A percentile compares a stretch with the other conserved stretches of the same genome.
phyloP scores from a whole-genome alignment of 208 protist genomes.

The Wallacemonas sp. region DNA sequence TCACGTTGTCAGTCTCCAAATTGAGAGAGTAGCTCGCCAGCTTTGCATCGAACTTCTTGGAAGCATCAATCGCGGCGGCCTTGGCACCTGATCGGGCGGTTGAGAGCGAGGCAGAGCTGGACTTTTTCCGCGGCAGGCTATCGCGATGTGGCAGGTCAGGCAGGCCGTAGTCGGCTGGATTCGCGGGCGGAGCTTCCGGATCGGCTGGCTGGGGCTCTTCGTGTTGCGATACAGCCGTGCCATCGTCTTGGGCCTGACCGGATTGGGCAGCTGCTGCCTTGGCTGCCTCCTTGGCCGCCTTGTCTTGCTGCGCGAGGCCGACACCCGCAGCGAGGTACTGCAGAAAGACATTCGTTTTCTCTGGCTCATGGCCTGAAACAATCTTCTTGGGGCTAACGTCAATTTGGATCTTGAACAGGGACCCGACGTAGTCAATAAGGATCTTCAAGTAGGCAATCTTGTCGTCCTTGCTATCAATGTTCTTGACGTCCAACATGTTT shows the following conservation, averaged over 20 bases:
- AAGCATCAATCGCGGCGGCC: slow-evolving; percentile 6
- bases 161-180: slow-evolving; percentile 14
- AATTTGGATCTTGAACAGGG: slow-evolving; percentile 63
- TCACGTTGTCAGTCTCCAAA: slow-evolving; percentile 28
- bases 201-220: slow-evolving; percentile 2
- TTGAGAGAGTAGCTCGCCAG: slow-evolving; percentile 65
- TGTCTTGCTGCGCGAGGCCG: slow-evolving; percentile 79
- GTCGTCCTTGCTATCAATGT: slow-evolving; percentile 84
- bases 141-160: slow-evolving; percentile 20
- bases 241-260: too few relatives aligned
- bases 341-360: slow-evolving; percentile 90
- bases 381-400: slow-evolving; percentile 89
- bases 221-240: slow-evolving; percentile 11
- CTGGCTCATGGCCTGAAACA: slow-evolving; percentile 81
- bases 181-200: background rate
- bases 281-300: slow-evolving; percentile 27
- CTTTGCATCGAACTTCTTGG: slow-evolving; percentile 51
- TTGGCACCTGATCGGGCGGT: background rate
- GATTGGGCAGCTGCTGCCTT: slow-evolving; percentile 13
- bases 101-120: background rate
- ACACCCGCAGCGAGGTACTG: slow-evolving; percentile 80
- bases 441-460: slow-evolving; percentile 83
- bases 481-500: slow-evolving; percentile 46
- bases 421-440: slow-evolving; percentile 71
- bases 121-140: slow-evolving; percentile 31